Evolutionary conservation across 495 filamentous ascomycete genomes (phyloP), one percentile per base, ranked within the genome.

Genomic region (Podospora pseudoanserina): DNA sequence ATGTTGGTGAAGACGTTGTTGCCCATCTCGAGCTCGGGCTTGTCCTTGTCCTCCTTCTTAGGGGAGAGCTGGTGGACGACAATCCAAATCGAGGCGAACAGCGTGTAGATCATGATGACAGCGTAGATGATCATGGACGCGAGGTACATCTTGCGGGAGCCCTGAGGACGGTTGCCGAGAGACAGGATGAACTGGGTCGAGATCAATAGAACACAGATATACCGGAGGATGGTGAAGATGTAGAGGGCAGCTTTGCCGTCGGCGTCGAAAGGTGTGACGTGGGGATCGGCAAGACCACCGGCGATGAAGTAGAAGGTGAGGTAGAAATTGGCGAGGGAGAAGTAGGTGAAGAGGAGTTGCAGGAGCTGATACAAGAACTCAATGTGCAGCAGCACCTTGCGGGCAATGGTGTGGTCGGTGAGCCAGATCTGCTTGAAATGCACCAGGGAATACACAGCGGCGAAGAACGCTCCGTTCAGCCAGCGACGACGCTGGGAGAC

Each of bases 391-490:
- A 98, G 85, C 57, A 97, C 84, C 78, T 99, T 99, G 60, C 96
- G 89, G 20, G 87, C 81, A 11, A 97, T 66, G 2, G 92, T 95
- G 77, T 99, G 96, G 78, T 97, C 95, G 15, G 96, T 99, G 64
- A 76, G 77, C 94, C 95, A 97, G 76, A 99, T 87, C 81, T 98
- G 96, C 65, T 83, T 87, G 71, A 94, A 95, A 80, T 99, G 96
- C 60, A 97, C 90, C 9, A 98, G 89, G 5, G 95, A 98, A 81
- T 97, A 99, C 56, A 97, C 94, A 65, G 96, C 95, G 1, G 96
- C 96, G 78, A 99, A 99, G 84, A 98, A 97, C 65, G 96, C 96
- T 72, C 96, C 96, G 78, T 99, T 99, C 27, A 99, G 87, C 96
- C 95, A 99, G 72, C 96, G 87, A 68, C 96, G 86, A 65, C 96